Conservation (phyloP, 192 early-diverging fungal species). For the Pecoramyces ruminantium region DNA sequence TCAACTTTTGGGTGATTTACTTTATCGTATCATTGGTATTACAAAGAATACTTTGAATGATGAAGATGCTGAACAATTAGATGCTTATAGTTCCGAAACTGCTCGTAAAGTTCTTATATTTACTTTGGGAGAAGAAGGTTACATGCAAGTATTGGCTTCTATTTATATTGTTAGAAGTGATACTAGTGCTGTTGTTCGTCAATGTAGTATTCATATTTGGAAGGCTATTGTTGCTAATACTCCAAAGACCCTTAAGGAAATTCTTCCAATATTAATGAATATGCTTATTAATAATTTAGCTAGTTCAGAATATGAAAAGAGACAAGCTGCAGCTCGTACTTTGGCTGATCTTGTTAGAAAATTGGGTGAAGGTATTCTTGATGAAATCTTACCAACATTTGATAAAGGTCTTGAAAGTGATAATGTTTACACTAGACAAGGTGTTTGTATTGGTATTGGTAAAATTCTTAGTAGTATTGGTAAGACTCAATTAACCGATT, state of each 20-base stretch:
- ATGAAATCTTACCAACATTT: slow-evolving; percentile 82
- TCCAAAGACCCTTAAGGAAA: slow-evolving; percentile 90
- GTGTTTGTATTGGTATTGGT: slow-evolving; percentile 80
- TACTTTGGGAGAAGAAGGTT: slow-evolving; percentile 72
- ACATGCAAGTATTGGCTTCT: slow-evolving; percentile 67
- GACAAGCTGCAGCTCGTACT: slow-evolving; percentile 74
- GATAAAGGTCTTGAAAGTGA: slow-evolving; percentile 53
- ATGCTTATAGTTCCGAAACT: slow-evolving; percentile 39
- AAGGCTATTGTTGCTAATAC: slow-evolving; percentile 90
- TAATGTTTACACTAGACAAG: slow-evolving; percentile 59
- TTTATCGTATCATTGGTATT: slow-evolving; percentile 81
- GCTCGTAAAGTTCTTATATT: slow-evolving; percentile 51
- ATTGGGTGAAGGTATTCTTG: slow-evolving; percentile 76
- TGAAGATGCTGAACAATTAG: slow-evolving; percentile 36
- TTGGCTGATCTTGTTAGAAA: slow-evolving; percentile 87
- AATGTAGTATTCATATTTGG: slow-evolving; percentile 81
- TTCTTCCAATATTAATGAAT: slow-evolving; percentile 76
- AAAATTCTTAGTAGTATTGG: slow-evolving; percentile 82
- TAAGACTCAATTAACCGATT: slow-evolving; percentile 60
- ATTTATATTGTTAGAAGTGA: slow-evolving; percentile 88
- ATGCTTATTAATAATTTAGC: slow-evolving; percentile 72
- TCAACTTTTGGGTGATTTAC: slow-evolving; percentile 84
- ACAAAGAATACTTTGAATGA: slow-evolving; percentile 28
- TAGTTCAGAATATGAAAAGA: slow-evolving; percentile 54
- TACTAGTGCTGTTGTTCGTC: slow-evolving; percentile 46